phyloP scores from a whole-genome alignment of 768 basidiomycete species.

The Mycena galopus region DNA sequence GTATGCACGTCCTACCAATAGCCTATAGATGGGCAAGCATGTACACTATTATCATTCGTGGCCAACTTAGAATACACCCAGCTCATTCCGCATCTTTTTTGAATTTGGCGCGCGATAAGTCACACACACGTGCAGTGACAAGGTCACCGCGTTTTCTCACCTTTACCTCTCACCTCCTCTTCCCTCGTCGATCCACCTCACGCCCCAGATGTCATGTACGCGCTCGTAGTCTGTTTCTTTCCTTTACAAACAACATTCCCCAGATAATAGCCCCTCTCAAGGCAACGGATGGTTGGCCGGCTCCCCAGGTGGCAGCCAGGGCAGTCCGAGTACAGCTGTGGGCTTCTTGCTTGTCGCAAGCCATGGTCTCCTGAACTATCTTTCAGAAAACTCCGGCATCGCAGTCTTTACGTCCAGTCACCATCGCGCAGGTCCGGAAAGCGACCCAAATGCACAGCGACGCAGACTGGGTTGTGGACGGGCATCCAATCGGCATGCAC shows the following conservation, averaged over 20 bases:
- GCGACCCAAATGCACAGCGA: slow-evolving; percentile 90
- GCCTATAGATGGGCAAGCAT: background rate
- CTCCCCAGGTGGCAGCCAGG: slow-evolving; percentile 69
- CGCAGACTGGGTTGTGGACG: slow-evolving; percentile 90
- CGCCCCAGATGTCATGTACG: slow-evolving; percentile 48
- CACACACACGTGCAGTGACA: too few relatives aligned
- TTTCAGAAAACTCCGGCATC: slow-evolving; percentile 53
- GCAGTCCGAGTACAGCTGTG: slow-evolving; percentile 69
- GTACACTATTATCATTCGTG: background rate
- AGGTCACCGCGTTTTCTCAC: background rate
- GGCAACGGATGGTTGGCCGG: slow-evolving; percentile 59
- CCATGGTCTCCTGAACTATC: background rate
- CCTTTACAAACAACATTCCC: slow-evolving; percentile 17
- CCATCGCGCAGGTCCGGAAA: slow-evolving; percentile 72
- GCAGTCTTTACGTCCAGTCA: slow-evolving; percentile 53
- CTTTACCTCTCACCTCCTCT: background rate
- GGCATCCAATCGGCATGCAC: slow-evolving; percentile 85
- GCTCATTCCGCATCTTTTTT: too few relatives aligned
- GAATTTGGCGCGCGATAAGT: too few relatives aligned
- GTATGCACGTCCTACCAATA: slow-evolving; percentile 56
- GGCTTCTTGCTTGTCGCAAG: slow-evolving; percentile 15
- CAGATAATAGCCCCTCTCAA: slow-evolving; percentile 57
- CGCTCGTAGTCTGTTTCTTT: background rate
- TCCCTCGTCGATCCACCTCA: background rate
- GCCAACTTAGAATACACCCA: background rate